phyloP scores from a whole-genome alignment of 2,329 filamentous ascomycete species.

The Clonostachys rhizophaga region DNA sequence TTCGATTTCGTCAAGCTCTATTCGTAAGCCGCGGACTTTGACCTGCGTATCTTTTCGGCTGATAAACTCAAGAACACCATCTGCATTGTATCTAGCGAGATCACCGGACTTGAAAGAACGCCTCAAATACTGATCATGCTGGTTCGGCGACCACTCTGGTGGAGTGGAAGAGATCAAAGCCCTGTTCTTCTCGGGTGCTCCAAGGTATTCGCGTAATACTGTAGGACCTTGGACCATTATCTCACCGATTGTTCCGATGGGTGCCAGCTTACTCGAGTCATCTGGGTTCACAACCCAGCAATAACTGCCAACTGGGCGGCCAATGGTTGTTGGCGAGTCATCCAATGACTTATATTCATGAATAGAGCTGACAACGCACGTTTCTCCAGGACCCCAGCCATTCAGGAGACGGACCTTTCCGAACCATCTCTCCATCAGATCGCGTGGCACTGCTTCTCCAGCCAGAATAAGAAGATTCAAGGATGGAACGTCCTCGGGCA shows the following conservation, averaged over 20 bases:
- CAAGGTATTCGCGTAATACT: slow-evolving; percentile 50
- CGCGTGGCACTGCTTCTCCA: slow-evolving; percentile 7
- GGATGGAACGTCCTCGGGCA: slow-evolving; percentile 1
- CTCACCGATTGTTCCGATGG: slow-evolving; percentile 25
- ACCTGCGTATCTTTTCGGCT: slow-evolving; percentile 10
- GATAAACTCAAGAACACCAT: slow-evolving; percentile 8
- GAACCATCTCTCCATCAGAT: slow-evolving; percentile 9
- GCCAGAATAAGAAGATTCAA: slow-evolving; percentile 2
- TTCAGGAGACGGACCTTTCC: slow-evolving; percentile 3
- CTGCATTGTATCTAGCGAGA: slow-evolving; percentile 5
- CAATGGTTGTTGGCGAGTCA: slow-evolving; percentile 1
- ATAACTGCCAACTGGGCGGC: neutral
- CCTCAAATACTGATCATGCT: slow-evolving; percentile 7
- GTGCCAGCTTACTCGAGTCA: slow-evolving; percentile 9
- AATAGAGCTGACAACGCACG: slow-evolving; percentile 1
- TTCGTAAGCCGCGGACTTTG: slow-evolving; percentile 11
- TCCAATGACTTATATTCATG: neutral
- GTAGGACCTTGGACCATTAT: slow-evolving; percentile 41
- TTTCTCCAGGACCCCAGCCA: slow-evolving; percentile 11
- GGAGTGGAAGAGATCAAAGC: slow-evolving; percentile 38
- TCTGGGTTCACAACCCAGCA: slow-evolving; percentile 8
- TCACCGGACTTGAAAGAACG: slow-evolving; percentile 10
- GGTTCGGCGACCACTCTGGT: slow-evolving; percentile 33
- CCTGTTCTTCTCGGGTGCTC: slow-evolving; percentile 42
- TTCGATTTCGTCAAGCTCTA: slow-evolving; percentile 12